Percentiles rank a stretch among this genome's conserved stretches.
Conservation (phyloP, 768 basidiomycete genomes). For the Boletus huronensis region DNA sequence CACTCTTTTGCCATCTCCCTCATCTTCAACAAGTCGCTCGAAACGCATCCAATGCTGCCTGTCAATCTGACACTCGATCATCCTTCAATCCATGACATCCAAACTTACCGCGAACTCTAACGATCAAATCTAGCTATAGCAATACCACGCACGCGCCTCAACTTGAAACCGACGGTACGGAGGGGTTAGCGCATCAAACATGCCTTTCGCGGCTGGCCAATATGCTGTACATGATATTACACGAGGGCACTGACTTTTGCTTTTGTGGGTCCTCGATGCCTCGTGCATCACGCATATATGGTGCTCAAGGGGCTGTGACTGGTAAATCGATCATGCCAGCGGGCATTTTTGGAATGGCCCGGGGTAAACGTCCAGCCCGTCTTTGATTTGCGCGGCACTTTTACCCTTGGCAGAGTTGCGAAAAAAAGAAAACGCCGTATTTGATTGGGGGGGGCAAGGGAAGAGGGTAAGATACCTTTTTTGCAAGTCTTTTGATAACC, state of each 20-base stretch:
- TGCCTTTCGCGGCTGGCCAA: neutral
- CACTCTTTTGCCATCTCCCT: too few species aligned
- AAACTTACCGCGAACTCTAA: too few species aligned
- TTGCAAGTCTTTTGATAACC: too few species aligned
- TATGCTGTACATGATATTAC: neutral
- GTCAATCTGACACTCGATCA: neutral
- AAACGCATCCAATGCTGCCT: neutral
- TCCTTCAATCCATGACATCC: too few species aligned
- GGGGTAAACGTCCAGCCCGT: neutral
- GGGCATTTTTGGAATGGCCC: too few species aligned
- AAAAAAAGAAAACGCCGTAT: neutral
- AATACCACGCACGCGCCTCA: too few species aligned
- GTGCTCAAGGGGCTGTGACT: neutral
- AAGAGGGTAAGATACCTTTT: too few species aligned
- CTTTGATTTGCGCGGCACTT: neutral
- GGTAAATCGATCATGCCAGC: neutral
- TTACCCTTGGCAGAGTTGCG: neutral
- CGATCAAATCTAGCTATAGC: too few species aligned
- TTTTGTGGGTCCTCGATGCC: neutral
- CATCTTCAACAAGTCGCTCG: neutral
- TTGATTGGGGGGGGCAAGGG: too few species aligned
- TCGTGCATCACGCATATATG: neutral
- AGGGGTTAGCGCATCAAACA: too few species aligned
- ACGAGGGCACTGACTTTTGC: neutral
- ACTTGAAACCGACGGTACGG: too few species aligned